A percentile compares a stretch with the other conserved stretches of the same genome.
Evolutionary conservation across 352 stramenopile species (phyloP).

Genomic region (Pythium volutum): DNA sequence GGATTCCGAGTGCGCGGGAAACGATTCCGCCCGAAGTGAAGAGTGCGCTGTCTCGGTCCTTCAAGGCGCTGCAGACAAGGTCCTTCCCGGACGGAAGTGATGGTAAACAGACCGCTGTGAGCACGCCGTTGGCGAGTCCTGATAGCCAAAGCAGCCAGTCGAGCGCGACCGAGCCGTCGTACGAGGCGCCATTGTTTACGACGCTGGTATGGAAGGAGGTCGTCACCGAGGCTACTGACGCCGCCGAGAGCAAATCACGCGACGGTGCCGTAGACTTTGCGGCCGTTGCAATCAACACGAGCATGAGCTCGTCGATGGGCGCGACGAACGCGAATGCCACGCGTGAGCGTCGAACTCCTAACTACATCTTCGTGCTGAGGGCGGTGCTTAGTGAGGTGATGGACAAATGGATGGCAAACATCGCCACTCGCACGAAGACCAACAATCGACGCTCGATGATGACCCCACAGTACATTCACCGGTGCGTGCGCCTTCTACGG

Average conservation of each 20-base stretch:
- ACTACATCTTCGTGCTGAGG: constrained; percentile 86
- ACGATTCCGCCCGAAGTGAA: constrained; percentile 71
- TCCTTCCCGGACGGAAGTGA: constrained; percentile 51
- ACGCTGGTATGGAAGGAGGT: constrained; percentile 72
- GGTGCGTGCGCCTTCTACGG: constrained; percentile 78
- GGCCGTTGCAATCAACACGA: constrained; percentile 74
- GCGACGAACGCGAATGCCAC: constrained; percentile 76
- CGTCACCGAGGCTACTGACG: constrained; percentile 49
- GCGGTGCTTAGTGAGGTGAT: constrained; percentile 81
- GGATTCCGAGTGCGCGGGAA: constrained; percentile 69
- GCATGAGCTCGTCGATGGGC: constrained; percentile 66
- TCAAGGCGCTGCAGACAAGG: constrained; percentile 73
- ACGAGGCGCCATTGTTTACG: constrained; percentile 51
- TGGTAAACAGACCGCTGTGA: constrained; percentile 26
- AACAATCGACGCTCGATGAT: constrained; percentile 79
- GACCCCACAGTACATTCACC: constrained; percentile 81
- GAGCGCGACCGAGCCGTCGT: constrained; percentile 33
- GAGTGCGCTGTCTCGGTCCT: constrained; percentile 58
- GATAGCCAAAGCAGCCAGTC: constrained; percentile 50
- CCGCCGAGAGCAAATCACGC: constrained; percentile 52
- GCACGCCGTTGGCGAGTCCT: constrained; percentile 64
- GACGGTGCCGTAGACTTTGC: constrained; percentile 74
- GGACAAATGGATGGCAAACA: constrained; percentile 88
- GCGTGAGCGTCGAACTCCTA: constrained; percentile 68
- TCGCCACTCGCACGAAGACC: constrained; percentile 53